Base-by-base conservation (phyloP, 768 basidiomycete genomes). In the Ramaria sp. region DNA sequence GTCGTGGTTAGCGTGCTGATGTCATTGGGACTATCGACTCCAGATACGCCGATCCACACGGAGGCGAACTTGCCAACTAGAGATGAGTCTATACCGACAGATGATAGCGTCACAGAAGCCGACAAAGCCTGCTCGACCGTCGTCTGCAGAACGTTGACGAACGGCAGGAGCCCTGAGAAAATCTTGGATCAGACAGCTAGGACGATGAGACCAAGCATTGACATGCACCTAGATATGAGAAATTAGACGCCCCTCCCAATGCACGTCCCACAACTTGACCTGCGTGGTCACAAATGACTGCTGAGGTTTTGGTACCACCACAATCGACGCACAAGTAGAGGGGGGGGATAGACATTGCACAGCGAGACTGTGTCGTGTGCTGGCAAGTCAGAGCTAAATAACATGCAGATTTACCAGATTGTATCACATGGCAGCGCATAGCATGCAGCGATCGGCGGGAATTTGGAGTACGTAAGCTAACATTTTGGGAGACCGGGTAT, bases 271-370 rank as follows among this genome's bases (percentile, higher is more conserved):
- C 58, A 62, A 90, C 77, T 4, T 71, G 69, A 60, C 89, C 86
- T 2, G 73, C 61, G 19, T 66, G 62, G 65, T 83, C 75, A 59
- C 75, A 75, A 67, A 94, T 80, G 59, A 79, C 87, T 6, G 79
- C 87, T 27, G 85, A 79, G 10, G 92, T 92, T 72, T 94, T 95
- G 45, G 88, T 88, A 20, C 89, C 91, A 31, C 91, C 91, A 60
- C 90, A 91, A 69, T 92, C 90, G 60, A 88, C 84, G 64, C 85
- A 91, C 61, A 92, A 82, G 65, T 80, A 87, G 63, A 88, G 61
- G 10, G 59, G 49, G 6, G 54, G 34, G 17, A 19, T 4, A 27
- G 48, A 49, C 42, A 43, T 43, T n/a, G 20, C 42, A 43, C 42
- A 43, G 17, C 17, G 10, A 43, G 34, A 37, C 34, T 37, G 34